Evolutionary conservation across 495 filamentous ascomycete species (phyloP), one percentile per base, ranked within the genome.

Genomic region (Penicillium bialowiezense): DNA sequence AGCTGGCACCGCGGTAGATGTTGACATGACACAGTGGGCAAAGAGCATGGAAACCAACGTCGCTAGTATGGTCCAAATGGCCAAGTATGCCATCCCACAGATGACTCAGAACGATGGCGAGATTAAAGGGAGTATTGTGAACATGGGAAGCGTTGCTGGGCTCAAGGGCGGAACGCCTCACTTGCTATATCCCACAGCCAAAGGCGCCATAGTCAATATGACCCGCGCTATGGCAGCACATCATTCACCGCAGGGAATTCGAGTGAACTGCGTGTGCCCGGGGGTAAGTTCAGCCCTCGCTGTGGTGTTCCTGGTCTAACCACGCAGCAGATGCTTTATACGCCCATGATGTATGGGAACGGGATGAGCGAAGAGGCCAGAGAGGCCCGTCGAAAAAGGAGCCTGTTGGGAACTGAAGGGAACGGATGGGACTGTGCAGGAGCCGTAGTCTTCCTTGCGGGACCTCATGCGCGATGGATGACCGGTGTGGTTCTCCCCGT

Each of bases 191-290:
- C 81, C 81, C 18, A 84, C 80, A 13, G 75, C 68, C 41, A 84
- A 85, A 51, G 82, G 81, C 0, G 80, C 80, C 0, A 68, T 83
- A 7, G 67, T 83, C 1, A 76, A 82, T 37, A 75, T 84, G 76
- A 83, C 79, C 8, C 54, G 79, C 13, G 77, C 76, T 5, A 81
- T 82, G 79, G 78, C 78, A 3, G 77, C 75, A 0, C 77, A 84
- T 52, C 79, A 83, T 64, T 78, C 68, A 0, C 28, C 39, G 3
- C 70, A 80, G 7, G 73, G 74, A 4, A 80, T 84, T 32, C 51
- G 79, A 12, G 79, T 82, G 1, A 84, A 84, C 40, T 81, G 79
- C 40, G 79, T 84, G 4, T 81, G 77, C 56, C 80, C 79, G 13
- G 80, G 80, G 37, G 63, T 60, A 48, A 50, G 50, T 53, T 19